These are phyloP conservation scores for Atractiella rhizophila DNA, from an alignment of 768 basidiomycete species.

Conservation along the genomic window DNA sequence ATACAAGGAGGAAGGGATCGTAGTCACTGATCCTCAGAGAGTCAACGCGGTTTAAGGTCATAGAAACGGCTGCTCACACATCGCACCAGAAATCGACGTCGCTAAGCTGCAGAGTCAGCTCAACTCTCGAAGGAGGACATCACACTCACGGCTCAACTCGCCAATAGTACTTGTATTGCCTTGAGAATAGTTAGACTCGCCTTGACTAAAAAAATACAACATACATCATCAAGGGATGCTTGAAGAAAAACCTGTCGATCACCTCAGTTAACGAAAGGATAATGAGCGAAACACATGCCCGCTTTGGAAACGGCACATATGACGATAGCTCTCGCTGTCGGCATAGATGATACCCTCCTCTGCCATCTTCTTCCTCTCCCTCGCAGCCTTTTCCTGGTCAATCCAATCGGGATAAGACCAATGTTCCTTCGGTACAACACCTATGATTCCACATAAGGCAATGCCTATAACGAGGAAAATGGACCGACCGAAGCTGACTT, in stretches of 20 bases:
- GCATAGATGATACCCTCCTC: conserved; percentile 34
- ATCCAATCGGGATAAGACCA: conserved; percentile 61
- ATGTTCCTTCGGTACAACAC: conserved; percentile 31
- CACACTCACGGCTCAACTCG: conserved; percentile 57
- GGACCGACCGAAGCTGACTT: conserved; percentile 24
- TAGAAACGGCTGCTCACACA: conserved; percentile 17
- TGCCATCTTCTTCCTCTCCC: conserved; percentile 35
- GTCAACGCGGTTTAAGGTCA: conserved; percentile 20
- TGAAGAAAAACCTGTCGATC: conserved; percentile 34
- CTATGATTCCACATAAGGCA: conserved; percentile 5
- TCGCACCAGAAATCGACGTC: conserved; percentile 41
- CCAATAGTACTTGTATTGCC: conserved; percentile 41
- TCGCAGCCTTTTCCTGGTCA: conserved; percentile 39
- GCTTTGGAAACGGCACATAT: conserved; percentile 56
- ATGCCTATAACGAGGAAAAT: conserved; percentile 15
- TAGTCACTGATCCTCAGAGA: too few species aligned
- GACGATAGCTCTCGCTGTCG: conserved; percentile 37
- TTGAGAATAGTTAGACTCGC: conserved; percentile 9
- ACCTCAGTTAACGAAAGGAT: conserved; percentile 17
- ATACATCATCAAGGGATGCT: conserved; percentile 15
- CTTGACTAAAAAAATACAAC: neutral
- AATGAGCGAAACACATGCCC: conserved; percentile 37
- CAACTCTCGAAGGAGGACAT: conserved; percentile 39
- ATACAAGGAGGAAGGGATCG: conserved; percentile 57
- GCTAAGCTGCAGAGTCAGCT: neutral